Base-by-base conservation (phyloP, 148 eudicot species). In the Silene latifolia region DNA sequence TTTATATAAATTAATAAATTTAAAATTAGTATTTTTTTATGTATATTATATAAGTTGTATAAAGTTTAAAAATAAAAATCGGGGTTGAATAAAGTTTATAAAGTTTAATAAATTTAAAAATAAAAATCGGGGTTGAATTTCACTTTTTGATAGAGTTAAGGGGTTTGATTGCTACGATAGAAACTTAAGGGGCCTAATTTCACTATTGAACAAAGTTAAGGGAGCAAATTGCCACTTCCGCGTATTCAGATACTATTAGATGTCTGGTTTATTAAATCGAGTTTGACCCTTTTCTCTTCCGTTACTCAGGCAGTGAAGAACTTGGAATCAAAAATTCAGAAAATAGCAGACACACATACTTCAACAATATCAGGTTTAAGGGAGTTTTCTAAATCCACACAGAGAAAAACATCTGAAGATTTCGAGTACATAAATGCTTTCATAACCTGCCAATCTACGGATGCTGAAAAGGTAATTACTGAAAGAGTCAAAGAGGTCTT, bases 291-390 rank as follows among this genome's bases (percentile, higher is more conserved):
- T 29, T 51, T 14, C 7, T 7, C 54, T 66, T 35, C 59, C 17
- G 69, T 51, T 21, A 61, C 53, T 51, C 79, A 91, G 98, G 86
- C 82, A 24, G 83, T 87, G 44, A 83, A 80, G 79, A 73, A 71
- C 74, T 66, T 93, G 83, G 89, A 93, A 82, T 82, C 86, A 65
- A 85, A 76, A 78, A 72, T 91, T 56, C 85, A 80, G 76, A 89
- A 86, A 78, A 80, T 91, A 84, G 54, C 71, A 11, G 86, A 85
- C 69, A 81, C 79, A 72, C 85, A 84, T 44, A 60, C 82, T 83
- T 85, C 85, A 24, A 89, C 92, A 59, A 32, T 83, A 32, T 59
- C 77, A 66, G 63, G 72, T 81, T 63, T 89, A 75, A 83, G 81
- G 80, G 87, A 88, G 63, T 85, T 84, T 75, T 76, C 86, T 67